Evolutionary conservation across 306 rosid species (phyloP).

Genomic region (Cyclanthera cordifolia): DNA sequence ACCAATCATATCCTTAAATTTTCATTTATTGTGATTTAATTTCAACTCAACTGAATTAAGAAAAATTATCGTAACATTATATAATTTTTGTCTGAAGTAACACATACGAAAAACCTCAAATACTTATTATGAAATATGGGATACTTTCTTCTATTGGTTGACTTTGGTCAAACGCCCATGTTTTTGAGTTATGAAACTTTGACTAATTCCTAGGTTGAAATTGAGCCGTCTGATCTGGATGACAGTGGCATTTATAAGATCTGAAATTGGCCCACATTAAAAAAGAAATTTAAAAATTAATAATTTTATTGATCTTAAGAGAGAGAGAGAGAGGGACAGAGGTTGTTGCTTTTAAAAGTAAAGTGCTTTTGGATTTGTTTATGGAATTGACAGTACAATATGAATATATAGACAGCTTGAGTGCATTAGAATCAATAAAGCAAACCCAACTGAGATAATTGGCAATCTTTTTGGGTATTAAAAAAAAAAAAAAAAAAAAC

Average conservation of each 20-base stretch:
- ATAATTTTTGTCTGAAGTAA: too few relatives aligned
- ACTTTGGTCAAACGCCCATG: not conserved
- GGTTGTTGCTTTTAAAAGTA: constrained; percentile 35
- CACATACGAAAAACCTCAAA: too few relatives aligned
- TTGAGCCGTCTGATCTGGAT: not conserved
- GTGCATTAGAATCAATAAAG: constrained; percentile 68
- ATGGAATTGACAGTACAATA: constrained; percentile 31
- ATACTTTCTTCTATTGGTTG: not conserved
- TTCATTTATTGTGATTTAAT: too few relatives aligned
- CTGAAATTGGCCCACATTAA: not conserved
- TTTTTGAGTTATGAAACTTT: not conserved
- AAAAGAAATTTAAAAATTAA: not conserved
- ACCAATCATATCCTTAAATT: too few relatives aligned
- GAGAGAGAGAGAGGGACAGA: not conserved
- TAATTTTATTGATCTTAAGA: not conserved
- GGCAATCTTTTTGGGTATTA: not conserved
- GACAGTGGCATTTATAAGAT: not conserved
- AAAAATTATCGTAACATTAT: too few relatives aligned
- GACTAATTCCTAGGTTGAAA: not conserved
- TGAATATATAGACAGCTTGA: constrained; percentile 43
- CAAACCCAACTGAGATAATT: constrained; percentile 23
- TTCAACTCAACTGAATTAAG: too few relatives aligned
- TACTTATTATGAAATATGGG: too few relatives aligned
- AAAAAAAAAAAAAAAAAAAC: not conserved
- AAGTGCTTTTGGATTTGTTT: constrained; percentile 41